phyloP scores from a whole-genome alignment of 306 rosid genomes.

The Alnus rubra region DNA sequence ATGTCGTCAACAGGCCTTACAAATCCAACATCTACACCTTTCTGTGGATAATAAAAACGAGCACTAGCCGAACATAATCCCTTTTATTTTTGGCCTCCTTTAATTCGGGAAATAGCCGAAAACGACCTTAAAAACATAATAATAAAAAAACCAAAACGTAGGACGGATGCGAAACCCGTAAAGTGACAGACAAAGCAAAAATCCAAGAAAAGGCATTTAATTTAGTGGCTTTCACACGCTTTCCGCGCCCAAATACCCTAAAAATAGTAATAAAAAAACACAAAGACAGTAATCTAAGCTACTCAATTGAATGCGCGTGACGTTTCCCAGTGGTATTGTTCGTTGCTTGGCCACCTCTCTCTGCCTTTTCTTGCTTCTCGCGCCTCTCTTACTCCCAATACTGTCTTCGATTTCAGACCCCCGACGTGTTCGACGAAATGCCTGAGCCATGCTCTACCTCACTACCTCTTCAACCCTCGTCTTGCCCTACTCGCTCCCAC shows the following conservation, averaged over 20 bases:
- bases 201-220: neutral
- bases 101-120: no score
- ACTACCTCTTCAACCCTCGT: conserved; percentile 22
- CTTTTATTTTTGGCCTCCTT: no score
- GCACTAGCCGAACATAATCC: no score
- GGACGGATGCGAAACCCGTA: no score
- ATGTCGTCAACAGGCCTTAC: no score
- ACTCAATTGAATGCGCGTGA: neutral
- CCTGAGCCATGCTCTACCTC: conserved; percentile 75
- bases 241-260: conserved; percentile 4
- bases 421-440: conserved; percentile 76
- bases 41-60: no score
- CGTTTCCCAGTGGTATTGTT: conserved; percentile 21
- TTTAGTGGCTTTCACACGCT: neutral
- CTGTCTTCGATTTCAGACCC: conserved; percentile 2
- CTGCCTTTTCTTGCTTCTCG: neutral
- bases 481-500: conserved; percentile 19
- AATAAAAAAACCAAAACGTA: neutral
- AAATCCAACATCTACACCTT: no score
- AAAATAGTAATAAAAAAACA: neutral
- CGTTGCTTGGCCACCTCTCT: conserved; percentile 20
- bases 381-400: neutral
- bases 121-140: no score
- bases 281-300: neutral
- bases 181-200: neutral